Conservation (phyloP, 2,329 filamentous ascomycete species). For the Geosmithia morbida region DNA sequence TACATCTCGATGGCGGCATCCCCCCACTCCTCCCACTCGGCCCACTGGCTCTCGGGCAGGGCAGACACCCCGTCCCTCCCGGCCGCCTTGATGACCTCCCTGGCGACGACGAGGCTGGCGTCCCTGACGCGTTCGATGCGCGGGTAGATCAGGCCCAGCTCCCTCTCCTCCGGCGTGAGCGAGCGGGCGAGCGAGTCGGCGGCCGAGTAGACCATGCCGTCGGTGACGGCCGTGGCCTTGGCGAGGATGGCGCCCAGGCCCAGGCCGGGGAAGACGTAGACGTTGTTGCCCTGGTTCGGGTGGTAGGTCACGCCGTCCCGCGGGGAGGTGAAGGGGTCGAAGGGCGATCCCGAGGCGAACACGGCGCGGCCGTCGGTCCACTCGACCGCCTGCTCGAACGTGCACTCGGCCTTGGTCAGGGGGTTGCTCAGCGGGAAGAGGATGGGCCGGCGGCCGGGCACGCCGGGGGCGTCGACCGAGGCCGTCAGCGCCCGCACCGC, state of each 20-base stretch:
- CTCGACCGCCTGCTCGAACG: conserved; percentile 81
- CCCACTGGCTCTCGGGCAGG: conserved; percentile 53
- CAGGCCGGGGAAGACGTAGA: conserved; percentile 94
- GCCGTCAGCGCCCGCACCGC: conserved; percentile 60
- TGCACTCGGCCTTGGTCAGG: conserved; percentile 92
- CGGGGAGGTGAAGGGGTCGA: conserved; percentile 51
- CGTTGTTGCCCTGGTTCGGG: conserved; percentile 73
- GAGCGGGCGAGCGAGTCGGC: conserved; percentile 67
- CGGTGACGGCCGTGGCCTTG: conserved; percentile 75
- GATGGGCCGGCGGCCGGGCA: conserved; percentile 65
- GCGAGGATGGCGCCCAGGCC: conserved; percentile 85
- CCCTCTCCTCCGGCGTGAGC: conserved; percentile 68
- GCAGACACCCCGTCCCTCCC: conserved; percentile 65
- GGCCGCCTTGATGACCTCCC: conserved; percentile 86
- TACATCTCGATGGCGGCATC: conserved; percentile 45
- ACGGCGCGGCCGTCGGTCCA: conserved; percentile 85
- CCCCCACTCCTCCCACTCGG: conserved; percentile 60
- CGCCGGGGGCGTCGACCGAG: conserved; percentile 42
- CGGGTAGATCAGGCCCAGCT: conserved; percentile 78
- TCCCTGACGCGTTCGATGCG: conserved; percentile 84
- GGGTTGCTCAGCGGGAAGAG: conserved; percentile 97
- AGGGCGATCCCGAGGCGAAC: conserved; percentile 92
- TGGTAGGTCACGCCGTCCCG: conserved; percentile 46
- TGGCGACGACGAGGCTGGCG: conserved; percentile 71
- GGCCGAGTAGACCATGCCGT: conserved; percentile 94